These are phyloP conservation scores for Capsicum chinense DNA, from an alignment of 257 asterid species.

Conservation along the genomic window DNA sequence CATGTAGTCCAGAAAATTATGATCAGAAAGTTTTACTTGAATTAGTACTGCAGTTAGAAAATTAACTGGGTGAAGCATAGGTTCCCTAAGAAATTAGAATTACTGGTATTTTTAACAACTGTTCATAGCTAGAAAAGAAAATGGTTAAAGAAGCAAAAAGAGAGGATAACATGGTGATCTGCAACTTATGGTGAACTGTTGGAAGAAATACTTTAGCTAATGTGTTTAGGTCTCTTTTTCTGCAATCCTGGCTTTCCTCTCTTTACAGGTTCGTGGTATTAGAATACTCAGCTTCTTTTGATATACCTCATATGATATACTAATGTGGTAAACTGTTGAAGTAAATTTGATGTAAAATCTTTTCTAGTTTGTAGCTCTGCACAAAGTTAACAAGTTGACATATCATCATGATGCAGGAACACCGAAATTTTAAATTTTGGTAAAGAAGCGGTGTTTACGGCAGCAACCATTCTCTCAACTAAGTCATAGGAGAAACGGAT, in stretches of 20 bases:
- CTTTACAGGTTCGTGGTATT: background rate
- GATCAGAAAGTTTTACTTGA: background rate
- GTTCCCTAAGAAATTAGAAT: background rate
- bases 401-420: slow-evolving; percentile 51
- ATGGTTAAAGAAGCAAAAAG: background rate
- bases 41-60: background rate
- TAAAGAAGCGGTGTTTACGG: slow-evolving; percentile 77
- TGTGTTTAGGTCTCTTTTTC: background rate
- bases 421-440: slow-evolving; percentile 43
- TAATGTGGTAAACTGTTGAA: background rate
- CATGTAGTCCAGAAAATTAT: background rate
- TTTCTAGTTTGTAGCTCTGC: slow-evolving; percentile 18
- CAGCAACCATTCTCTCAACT: slow-evolving; percentile 62
- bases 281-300: background rate
- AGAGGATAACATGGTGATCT: background rate
- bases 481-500: slow-evolving; percentile 35
- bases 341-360: background rate
- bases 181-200: background rate
- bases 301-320: background rate
- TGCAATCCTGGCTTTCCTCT: background rate
- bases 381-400: slow-evolving; percentile 12
- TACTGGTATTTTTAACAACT: background rate
- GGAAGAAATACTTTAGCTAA: background rate
- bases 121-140: background rate
- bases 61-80: background rate